Percentiles rank a stretch among this genome's conserved stretches.
Evolutionary conservation across 2,329 filamentous ascomycete species (phyloP).

Genomic region (Pseudocercospora fuligena): DNA sequence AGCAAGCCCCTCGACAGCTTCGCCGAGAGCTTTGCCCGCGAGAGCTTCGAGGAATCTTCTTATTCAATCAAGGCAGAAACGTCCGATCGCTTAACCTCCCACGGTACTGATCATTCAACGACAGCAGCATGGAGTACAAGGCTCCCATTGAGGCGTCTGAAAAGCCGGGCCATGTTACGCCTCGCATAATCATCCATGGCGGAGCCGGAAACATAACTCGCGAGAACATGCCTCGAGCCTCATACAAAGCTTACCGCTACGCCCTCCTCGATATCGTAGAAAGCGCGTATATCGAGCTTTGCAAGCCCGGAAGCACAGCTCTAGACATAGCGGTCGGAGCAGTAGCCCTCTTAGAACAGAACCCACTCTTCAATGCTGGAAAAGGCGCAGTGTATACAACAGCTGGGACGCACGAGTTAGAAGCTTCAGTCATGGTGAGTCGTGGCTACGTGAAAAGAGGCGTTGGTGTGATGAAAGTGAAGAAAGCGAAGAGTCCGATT

Average conservation of each 20-base stretch:
- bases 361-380: constrained; percentile 82
- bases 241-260: constrained; percentile 45
- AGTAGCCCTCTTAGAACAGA: constrained; percentile 75
- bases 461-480: constrained; percentile 75
- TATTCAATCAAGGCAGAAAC: not conserved
- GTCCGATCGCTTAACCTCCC: not conserved
- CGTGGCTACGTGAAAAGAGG: constrained; percentile 73
- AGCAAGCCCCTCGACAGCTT: not conserved
- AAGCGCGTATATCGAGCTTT: constrained; percentile 37
- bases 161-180: constrained; percentile 36
- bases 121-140: constrained; percentile 17
- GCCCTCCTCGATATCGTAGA: constrained; percentile 46
- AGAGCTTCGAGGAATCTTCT: not conserved
- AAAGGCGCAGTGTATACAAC: constrained; percentile 86
- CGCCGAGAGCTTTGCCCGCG: not conserved
- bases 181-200: constrained; percentile 56
- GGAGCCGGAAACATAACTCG: constrained; percentile 54
- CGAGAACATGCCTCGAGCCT: constrained; percentile 43
- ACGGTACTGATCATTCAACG: not conserved
- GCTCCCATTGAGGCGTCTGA: not conserved
- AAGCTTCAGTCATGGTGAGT: constrained; percentile 85
- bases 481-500: constrained; percentile 79
- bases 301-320: constrained; percentile 56
- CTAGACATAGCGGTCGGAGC: constrained; percentile 77
- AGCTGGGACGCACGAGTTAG: constrained; percentile 81